Evolutionary conservation across 495 filamentous ascomycete species (phyloP), one percentile per base, ranked within the genome.

Genomic region (Penicillium atrosanguineum): DNA sequence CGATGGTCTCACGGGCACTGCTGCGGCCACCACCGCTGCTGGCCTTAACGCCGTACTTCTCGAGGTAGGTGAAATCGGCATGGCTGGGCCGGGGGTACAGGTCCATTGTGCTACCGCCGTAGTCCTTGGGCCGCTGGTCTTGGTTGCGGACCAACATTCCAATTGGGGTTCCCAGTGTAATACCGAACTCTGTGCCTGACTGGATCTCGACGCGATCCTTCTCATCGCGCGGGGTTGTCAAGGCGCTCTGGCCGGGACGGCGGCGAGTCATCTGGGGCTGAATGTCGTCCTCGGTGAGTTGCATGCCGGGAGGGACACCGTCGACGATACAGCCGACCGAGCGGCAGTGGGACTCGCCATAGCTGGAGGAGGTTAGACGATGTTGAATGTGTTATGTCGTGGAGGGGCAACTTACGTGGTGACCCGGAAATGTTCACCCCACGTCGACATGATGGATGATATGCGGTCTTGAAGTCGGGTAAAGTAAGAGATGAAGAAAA

Each of bases 11-110:
- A 48, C 94, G 80, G 16, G 94, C 94, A 67, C 87, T 91, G 70
- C 89, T 94, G 56, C 95, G 83, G 23, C 94, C 95, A 56, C 94
- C 94, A 53, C 94, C 94, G 55, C 87, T 91, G 70, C 85, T 89
- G 6, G 95, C 91, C 77, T 95, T 94, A 49, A 97, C 87, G 11
- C 94, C 94, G 61, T 98, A 98, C 72, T 98, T 98, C 75, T 93
- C 87, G 43, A 96, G 81, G 70, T 97, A 97, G 57, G 94, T 98
- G 80, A 86, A 96, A 67, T 98, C 94, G 47, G 94, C 94, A 71
- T 98, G 94, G 68, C 86, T 90, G 9, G 94, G 94, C 31, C 94
- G 80, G 11, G 94, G 94, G 79, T 87, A 96, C 39, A 83, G 69
- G 69, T 97, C 90, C 85, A 97, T 98, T 39, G 92, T 97, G 61